A percentile compares a stretch with the other conserved stretches of the same genome.
Evolutionary conservation across 1,284 basidiomycete genomes (phyloP).

Genomic region (Rhodotorula sp.): DNA sequence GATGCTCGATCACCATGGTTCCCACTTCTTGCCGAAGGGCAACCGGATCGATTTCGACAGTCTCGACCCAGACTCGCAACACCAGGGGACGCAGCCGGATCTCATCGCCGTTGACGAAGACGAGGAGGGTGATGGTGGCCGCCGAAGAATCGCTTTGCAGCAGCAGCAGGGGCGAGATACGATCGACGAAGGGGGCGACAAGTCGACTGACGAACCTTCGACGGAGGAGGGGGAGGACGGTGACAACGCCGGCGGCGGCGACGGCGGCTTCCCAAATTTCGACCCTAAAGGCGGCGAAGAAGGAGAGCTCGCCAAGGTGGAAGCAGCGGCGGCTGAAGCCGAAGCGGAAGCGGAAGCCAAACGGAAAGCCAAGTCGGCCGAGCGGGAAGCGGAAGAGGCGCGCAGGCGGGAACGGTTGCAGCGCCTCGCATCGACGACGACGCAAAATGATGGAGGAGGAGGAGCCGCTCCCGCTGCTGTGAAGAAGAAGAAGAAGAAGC

Average conservation of each 20-base stretch:
- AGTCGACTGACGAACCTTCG: neutral
- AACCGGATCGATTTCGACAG: too few relatives aligned
- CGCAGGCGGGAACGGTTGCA: neutral
- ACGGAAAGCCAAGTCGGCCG: neutral
- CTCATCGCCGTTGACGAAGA: too few relatives aligned
- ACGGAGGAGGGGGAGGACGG: slow-evolving; percentile 2
- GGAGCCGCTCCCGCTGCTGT: neutral
- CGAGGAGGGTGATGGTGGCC: too few relatives aligned
- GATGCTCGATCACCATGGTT: slow-evolving; percentile 14
- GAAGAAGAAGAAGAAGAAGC: neutral
- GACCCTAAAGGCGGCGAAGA: neutral
- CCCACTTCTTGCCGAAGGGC: too few relatives aligned
- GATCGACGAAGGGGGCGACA: too few relatives aligned
- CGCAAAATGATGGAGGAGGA: neutral
- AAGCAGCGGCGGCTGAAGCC: too few relatives aligned
- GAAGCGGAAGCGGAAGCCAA: too few relatives aligned
- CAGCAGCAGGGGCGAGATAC: too few relatives aligned
- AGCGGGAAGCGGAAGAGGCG: slow-evolving; percentile 2
- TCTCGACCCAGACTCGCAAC: too few relatives aligned
- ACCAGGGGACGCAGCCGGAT: too few relatives aligned
- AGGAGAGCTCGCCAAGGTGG: too few relatives aligned
- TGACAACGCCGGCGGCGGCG: neutral
- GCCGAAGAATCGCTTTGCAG: too few relatives aligned
- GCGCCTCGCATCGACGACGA: neutral
- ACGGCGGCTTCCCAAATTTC: neutral